Evolutionary conservation across 192 early-diverging fungal genomes (phyloP), one percentile per base, ranked within the genome.

Genomic region (Spizellomyces sp.): DNA sequence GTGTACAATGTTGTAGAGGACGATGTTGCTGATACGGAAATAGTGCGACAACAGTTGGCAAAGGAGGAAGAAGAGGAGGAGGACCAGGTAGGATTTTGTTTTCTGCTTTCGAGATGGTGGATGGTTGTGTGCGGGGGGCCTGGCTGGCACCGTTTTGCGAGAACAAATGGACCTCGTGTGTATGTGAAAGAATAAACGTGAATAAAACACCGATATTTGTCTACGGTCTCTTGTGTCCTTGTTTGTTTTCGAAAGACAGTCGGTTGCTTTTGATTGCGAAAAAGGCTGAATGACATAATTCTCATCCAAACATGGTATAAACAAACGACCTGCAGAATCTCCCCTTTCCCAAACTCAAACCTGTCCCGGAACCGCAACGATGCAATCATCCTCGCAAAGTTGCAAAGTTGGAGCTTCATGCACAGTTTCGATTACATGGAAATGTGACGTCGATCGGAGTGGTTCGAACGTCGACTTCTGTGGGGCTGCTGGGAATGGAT

Each of bases 371-470:
- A 36, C 27, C 27, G 27, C 27, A 36, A 36, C 27, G 27, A 36
- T 36, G 27, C 27, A 36, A 36, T 36, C 27, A 36, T 36, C 27
- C 27, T 3, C 27, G 27, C 43, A 88, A 69, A 62, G 69, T 78
- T n/a, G 88, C 82, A 9, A 75, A 80, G n/a, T 72, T 94, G 45
- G 87, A 92, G 54, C 77, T 93, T 7, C 72, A 88, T 8, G 69
- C 81, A 19, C 79, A 87, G 66, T 90, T 88, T 75, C 81, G 83
- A 52, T 81, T 94, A 14, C 82, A 86, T 58, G 93, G 92, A 6
- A 85, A 81, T 57, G 78, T 93, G 41, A 80, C 89, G 1, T 89
- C 90, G 8, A 87, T 93, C 68, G 90, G 89, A 9, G 84, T 83
- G 17, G 87, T 94, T 8, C 75, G 84, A 50, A 91, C 90, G n/a